These are phyloP conservation scores for Chaetomiaceae sp. DNA, from an alignment of 2,329 filamentous ascomycete species.

Conservation along the genomic window DNA sequence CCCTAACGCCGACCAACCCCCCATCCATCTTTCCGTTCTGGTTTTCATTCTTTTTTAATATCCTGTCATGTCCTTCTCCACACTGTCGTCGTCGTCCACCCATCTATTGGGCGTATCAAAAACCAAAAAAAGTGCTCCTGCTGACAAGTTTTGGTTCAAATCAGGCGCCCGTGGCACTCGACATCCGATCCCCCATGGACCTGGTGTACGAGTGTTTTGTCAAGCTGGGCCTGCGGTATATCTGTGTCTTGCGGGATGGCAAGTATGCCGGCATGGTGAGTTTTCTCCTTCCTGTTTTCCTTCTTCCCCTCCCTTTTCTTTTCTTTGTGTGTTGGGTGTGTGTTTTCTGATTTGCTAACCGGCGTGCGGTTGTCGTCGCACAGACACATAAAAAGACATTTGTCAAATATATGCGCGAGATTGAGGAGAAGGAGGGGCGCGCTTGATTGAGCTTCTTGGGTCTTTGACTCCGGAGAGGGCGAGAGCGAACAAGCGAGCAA, in stretches of 20 bases:
- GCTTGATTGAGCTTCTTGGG: neutral
- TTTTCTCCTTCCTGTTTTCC: constrained; percentile 13
- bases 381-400: constrained; percentile 94
- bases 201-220: constrained; percentile 95
- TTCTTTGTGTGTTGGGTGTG: neutral
- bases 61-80: too few species aligned
- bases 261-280: constrained; percentile 82
- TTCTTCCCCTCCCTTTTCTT: neutral
- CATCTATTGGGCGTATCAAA: too few species aligned
- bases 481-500: too few species aligned
- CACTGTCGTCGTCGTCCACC: too few species aligned
- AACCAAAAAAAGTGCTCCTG: neutral
- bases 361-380: neutral
- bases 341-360: constrained; percentile 5
- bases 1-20: too few species aligned
- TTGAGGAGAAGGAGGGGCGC: constrained; percentile 50
- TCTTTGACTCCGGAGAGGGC: neutral
- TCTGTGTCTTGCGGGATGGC: constrained; percentile 82
- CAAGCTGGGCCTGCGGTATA: constrained; percentile 86
- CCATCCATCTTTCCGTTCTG: too few species aligned
- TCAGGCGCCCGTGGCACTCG: constrained; percentile 74
- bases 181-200: constrained; percentile 87
- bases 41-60: too few species aligned
- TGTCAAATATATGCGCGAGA: constrained; percentile 85
- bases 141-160: neutral